Evolutionary conservation across 1,284 basidiomycete species (phyloP).

Genomic region (Athelia sp.): DNA sequence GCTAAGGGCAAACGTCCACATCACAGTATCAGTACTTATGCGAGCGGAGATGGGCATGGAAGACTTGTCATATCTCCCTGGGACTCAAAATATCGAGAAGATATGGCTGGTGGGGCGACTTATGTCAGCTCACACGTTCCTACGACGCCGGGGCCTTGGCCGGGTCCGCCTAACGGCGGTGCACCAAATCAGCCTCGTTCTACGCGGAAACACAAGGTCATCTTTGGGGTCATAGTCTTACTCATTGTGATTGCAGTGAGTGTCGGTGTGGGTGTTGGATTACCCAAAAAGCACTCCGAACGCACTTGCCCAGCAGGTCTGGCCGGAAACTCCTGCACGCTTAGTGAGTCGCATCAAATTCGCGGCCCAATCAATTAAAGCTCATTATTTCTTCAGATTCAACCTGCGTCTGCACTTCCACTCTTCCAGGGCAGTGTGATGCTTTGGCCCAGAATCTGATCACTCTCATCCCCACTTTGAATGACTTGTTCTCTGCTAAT

Average conservation of each 20-base stretch:
- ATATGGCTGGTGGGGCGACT: no score
- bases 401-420: slow-evolving; percentile 54
- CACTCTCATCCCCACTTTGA: slow-evolving; percentile 43
- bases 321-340: slow-evolving; percentile 46
- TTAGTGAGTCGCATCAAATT: slow-evolving; percentile 45
- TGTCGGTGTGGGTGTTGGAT: slow-evolving; percentile 33
- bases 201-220: not conserved
- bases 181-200: not conserved
- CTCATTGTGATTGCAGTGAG: slow-evolving; percentile 18
- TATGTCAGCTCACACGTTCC: not conserved
- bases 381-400: slow-evolving; percentile 36
- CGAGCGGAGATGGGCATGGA: no score
- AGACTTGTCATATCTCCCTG: no score
- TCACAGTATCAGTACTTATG: slow-evolving; percentile 22
- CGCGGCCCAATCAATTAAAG: no score
- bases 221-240: not conserved
- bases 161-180: not conserved
- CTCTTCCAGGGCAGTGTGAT: slow-evolving; percentile 37
- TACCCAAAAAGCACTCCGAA: slow-evolving; percentile 17
- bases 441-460: slow-evolving; percentile 49
- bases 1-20: slow-evolving; percentile 49
- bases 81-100: no score
- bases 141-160: not conserved
- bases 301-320: slow-evolving; percentile 34
- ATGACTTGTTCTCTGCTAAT: slow-evolving; percentile 44